Evolutionary conservation across 2,329 filamentous ascomycete genomes (phyloP).

Genomic region (Cladophialophora carrionii): DNA sequence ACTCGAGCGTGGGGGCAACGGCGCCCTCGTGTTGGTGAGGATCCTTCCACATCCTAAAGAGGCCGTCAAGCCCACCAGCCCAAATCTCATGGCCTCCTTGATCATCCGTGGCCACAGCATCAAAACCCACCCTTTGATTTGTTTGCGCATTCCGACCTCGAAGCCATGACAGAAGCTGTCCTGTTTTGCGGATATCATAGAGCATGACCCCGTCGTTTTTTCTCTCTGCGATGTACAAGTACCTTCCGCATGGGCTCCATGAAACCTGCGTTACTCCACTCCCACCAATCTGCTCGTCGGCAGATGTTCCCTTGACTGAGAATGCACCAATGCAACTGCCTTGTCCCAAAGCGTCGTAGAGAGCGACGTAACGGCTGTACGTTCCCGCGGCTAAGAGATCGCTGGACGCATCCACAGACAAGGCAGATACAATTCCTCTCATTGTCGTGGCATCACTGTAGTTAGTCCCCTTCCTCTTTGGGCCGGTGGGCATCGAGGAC

Average conservation of each 20-base stretch:
- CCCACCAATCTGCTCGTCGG: constrained; percentile 50
- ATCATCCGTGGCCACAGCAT: constrained; percentile 49
- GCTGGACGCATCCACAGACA: constrained; percentile 50
- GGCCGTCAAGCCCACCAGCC: constrained; percentile 62
- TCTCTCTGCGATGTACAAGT: constrained; percentile 63
- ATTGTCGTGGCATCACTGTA: constrained; percentile 46
- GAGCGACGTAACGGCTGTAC: constrained; percentile 58
- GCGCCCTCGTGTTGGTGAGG: constrained; percentile 49
- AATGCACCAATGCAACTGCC: constrained; percentile 59
- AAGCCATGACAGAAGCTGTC: constrained; percentile 56
- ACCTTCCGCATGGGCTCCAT: constrained; percentile 62
- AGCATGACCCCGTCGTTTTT: constrained; percentile 59
- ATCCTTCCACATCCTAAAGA: constrained; percentile 56
- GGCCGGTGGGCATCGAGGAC: constrained; percentile 52
- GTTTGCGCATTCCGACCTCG: constrained; percentile 52
- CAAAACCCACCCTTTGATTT: constrained; percentile 61
- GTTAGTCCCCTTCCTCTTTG: constrained; percentile 37
- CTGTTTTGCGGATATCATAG: constrained; percentile 63
- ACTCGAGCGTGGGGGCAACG: constrained; percentile 49
- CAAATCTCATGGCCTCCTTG: constrained; percentile 58
- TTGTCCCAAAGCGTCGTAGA: constrained; percentile 57
- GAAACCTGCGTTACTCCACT: constrained; percentile 59
- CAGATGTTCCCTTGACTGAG: constrained; percentile 48
- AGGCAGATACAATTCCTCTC: constrained; percentile 59
- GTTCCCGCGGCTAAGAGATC: constrained; percentile 62